Evolutionary conservation across 257 asterid genomes (phyloP), one percentile per base, ranked within the genome.

Genomic region (Forsythia viridissima): DNA sequence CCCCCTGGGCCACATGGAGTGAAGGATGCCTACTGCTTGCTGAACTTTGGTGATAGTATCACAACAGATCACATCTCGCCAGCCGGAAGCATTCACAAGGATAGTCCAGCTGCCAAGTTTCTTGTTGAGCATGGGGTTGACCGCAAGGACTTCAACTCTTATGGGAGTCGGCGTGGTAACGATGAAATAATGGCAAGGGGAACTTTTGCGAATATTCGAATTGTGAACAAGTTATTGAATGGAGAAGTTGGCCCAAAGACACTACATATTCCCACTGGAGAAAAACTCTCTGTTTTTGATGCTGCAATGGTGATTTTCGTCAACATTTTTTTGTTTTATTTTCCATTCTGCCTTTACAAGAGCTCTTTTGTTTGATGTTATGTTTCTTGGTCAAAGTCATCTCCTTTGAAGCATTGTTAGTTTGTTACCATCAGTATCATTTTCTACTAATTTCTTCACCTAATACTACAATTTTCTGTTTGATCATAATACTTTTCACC

Each of bases 181-280:
- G 99, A 94, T 87, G 97, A 94, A 83, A 90, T 93, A 76, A 94
- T 94, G 98, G 99, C 98, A 0, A 84, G 98, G 84, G 99, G 99
- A 57, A 94, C 99, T 69, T 94, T 94, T 80, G 99, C 98, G 69
- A 94, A 94, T 85, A 94, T 92, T 79, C 97, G 99, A 40, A 77
- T 94, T 55, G 96, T 93, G 37, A 94, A 94, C 89, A 94, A 93
- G 86, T 89, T 94, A 82, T 83, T 94, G 89, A 94, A 90, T 41
- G 98, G 96, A 61, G 96, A 91, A 83, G 99, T 91, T 75, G 99
- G 99, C 85, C 92, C 99, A 3, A 93, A 91, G 90, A 94, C 99
- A 0, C 82, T 94, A 57, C 99, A 94, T 82, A 73, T 93, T 83
- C 99, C 99, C 70, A 82, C 96, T 0, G 99, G 99, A 75, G 97